phyloP scores from a whole-genome alignment of 306 rosid genomes.

The Glycine latifolia region DNA sequence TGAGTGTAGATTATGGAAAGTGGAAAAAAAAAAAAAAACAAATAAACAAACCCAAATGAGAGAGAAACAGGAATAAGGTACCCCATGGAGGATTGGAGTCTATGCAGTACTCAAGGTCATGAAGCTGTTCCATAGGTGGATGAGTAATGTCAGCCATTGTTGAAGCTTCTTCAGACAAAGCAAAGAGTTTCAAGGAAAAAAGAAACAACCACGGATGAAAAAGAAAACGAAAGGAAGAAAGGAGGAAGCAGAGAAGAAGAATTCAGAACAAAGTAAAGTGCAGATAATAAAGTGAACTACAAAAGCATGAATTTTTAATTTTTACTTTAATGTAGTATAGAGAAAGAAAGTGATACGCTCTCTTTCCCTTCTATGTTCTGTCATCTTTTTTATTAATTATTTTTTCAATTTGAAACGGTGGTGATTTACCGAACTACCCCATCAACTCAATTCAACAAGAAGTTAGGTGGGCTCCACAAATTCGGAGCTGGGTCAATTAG shows the following conservation, averaged over 20 bases:
- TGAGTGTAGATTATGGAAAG: conserved; percentile 3
- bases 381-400: neutral
- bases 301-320: conserved; percentile 44
- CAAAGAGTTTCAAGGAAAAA: conserved; percentile 43
- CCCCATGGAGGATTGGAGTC: conserved; percentile 93
- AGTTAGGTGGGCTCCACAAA: conserved; percentile 10
- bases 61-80: conserved; percentile 43
- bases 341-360: conserved; percentile 1
- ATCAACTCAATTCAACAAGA: neutral
- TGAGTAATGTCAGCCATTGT: conserved; percentile 80
- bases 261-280: conserved; percentile 51
- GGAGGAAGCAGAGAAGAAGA: conserved; percentile 43
- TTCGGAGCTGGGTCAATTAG: neutral
- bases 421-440: conserved; percentile 39
- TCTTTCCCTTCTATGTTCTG: neutral
- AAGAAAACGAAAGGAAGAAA: neutral
- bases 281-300: conserved; percentile 58
- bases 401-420: neutral
- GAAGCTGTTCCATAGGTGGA: conserved; percentile 87
- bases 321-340: neutral
- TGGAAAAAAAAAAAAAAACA: no score
- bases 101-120: conserved; percentile 88
- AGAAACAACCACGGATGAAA: conserved; percentile 18
- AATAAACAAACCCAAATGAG: conserved; percentile 15
- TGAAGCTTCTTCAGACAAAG: conserved; percentile 47